Base-by-base conservation (phyloP, 306 rosid species). In the Castanea mollissima region DNA sequence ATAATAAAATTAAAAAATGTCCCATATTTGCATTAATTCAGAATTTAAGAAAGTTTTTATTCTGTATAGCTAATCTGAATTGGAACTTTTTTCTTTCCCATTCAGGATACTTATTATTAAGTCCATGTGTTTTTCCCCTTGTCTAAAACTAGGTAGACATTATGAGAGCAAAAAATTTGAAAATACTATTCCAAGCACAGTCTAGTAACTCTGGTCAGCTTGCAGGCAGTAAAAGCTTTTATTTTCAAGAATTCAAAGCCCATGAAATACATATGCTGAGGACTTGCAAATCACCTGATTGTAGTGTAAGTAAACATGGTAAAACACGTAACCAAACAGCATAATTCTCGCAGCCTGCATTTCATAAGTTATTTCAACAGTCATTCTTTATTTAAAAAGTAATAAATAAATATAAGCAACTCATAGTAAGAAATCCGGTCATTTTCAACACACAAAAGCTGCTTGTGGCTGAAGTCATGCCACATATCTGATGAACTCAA, bases 271-370 rank as follows among this genome's bases (percentile, higher is more conserved):
- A 34, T 64, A 71, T 76, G 29, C 71, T 52, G 62, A 51, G 69
- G 55, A 73, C n/a, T 71, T 35, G 14, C 75, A 46, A 62, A 69
- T 81, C 87, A 95, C 99, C 99, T 95, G 96, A 83, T 91, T 92
- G 70, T 60, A 83, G 90, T 95, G 99, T 69, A 93, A 76, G 96
- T 91, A 91, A 64, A 91, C 92, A 31, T 95, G 99, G 79, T 91
- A 91, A 85, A 88, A 93, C 87, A 95, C 78, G 84, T 86, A 95
- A 25, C 89, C 46, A 79, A 95, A 95, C 86, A 95, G 78, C 67
- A 95, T 85, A 80, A 95, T 88, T 82, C 99, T 90, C 12, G 99
- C 98, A 80, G 92, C 94, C 99, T 95, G 97, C 87, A 81, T 68
- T 68, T 34, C 55, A 80, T 11, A 75, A 74, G 35, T 60, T 80